These are phyloP conservation scores for Boletus rufocinnamomeus DNA, from an alignment of 768 basidiomycete genomes.

Conservation along the genomic window DNA sequence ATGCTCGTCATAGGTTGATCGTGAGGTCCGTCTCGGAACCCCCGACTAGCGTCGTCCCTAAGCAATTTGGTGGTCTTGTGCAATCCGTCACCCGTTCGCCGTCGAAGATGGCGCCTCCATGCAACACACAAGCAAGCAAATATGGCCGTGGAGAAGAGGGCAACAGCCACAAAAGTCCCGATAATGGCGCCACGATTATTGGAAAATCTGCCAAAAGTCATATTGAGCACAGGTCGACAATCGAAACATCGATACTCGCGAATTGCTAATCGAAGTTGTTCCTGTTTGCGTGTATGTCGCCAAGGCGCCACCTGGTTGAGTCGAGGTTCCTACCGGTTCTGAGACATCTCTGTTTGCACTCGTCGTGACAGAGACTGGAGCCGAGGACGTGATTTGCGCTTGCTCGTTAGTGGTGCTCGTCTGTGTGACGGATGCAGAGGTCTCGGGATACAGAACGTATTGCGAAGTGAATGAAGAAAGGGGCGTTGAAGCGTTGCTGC, in stretches of 20 bases:
- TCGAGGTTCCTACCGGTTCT: constrained; percentile 46
- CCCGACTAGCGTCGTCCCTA: constrained; percentile 24
- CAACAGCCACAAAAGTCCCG: constrained; percentile 72
- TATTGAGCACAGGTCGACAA: not conserved
- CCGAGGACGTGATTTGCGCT: constrained; percentile 45
- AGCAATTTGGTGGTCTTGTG: constrained; percentile 39
- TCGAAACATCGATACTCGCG: constrained; percentile 26
- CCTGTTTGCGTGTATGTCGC: constrained; percentile 49
- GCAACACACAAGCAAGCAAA: constrained; percentile 43
- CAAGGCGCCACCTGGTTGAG: constrained; percentile 44
- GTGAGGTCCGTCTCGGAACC: constrained; percentile 36
- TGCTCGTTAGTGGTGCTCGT: constrained; percentile 43
- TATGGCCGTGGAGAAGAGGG: constrained; percentile 52
- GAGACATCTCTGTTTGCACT: constrained; percentile 40
- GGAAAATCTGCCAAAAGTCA: constrained; percentile 52
- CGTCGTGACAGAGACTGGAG: constrained; percentile 38
- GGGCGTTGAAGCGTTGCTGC: not conserved
- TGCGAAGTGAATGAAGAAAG: not conserved
- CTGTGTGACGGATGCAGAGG: constrained; percentile 20
- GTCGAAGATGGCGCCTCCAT: constrained; percentile 32
- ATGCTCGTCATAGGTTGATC: constrained; percentile 29
- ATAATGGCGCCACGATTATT: constrained; percentile 67
- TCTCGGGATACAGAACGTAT: not conserved
- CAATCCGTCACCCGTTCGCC: constrained; percentile 38
- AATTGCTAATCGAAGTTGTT: constrained; percentile 19